A percentile compares a stretch with the other conserved stretches of the same genome.
Conservation (phyloP, 2,329 filamentous ascomycete species). For the Coniochaeta sp. region DNA sequence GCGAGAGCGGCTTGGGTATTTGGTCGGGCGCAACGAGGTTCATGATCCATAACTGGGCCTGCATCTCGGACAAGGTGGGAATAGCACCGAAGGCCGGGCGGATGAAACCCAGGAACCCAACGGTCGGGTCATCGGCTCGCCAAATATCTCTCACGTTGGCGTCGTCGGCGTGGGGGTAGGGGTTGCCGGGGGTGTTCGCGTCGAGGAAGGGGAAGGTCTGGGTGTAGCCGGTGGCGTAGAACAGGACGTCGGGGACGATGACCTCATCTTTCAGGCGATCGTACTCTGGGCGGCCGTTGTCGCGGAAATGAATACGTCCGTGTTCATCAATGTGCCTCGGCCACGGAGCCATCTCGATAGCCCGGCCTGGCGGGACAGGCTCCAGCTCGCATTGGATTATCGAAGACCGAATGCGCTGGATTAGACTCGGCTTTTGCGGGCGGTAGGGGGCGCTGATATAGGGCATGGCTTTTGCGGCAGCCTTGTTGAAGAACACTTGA, state of each 20-base stretch:
- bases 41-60: slow-evolving; percentile 30
- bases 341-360: slow-evolving; percentile 38
- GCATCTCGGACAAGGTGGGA: slow-evolving; percentile 31
- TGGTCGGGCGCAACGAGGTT: slow-evolving; percentile 8
- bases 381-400: slow-evolving; percentile 26
- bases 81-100: slow-evolving; percentile 33
- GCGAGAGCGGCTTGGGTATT: slow-evolving; percentile 18
- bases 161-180: slow-evolving; percentile 24
- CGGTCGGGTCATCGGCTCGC: slow-evolving; percentile 19
- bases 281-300: slow-evolving; percentile 21
- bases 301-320: slow-evolving; percentile 28
- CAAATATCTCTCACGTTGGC: slow-evolving; percentile 29
- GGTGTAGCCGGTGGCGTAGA: slow-evolving; percentile 40
- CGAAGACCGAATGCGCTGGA: slow-evolving; percentile 27
- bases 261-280: slow-evolving; percentile 14
- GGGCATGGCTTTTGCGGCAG: slow-evolving; percentile 31
- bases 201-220: slow-evolving; percentile 25
- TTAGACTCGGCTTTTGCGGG: slow-evolving; percentile 21
- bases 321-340: slow-evolving; percentile 27
- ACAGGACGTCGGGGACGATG: slow-evolving; percentile 33
- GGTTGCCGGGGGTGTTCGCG: background rate
- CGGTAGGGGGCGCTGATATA: slow-evolving; percentile 28
- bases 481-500: slow-evolving; percentile 37
- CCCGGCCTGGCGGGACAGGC: slow-evolving; percentile 26
- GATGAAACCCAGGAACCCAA: slow-evolving; percentile 33